Base-by-base conservation (phyloP, 306 rosid genomes). In the Luffa aegyptiaca region DNA sequence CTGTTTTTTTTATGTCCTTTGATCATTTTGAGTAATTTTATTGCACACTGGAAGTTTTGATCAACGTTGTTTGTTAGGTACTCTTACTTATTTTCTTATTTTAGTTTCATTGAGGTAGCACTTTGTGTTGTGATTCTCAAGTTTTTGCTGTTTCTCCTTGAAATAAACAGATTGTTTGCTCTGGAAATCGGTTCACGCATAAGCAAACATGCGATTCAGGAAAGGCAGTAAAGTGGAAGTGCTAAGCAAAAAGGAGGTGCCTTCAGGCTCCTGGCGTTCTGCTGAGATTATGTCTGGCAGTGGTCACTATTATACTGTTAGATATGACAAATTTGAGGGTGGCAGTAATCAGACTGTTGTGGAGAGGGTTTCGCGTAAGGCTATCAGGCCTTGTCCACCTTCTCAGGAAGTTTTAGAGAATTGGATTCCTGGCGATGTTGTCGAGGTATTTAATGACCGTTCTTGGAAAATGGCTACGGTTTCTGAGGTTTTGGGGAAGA, bases 401-500 rank as follows among this genome's bases (percentile, higher is more conserved):
- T 77, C 82, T 37, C 82, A 81, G 80, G 91, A 84, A 63, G 83
- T 86, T 33, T 77, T 75, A 4, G 86, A 81, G 48, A 83, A 83
- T 85, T 96, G 93, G 97, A 86, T 78, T 70, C 82, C 90, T 2
- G 97, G 99, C 79, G 98, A 89, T 80, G 83, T 96, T 55, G 88
- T 92, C 12, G 99, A 96, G 92, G 91, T 90, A 57, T 88, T 90
- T 61, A 88, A 86, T 76, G 87, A 88, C 64, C 86, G 84, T 52
- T 88, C 94, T 3, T 96, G 99, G 99, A 91, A 86, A 85, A 87
- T 96, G 93, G 97, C 98, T 57, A 87, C 90, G 41, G 84, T 96
- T 88, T 86, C 88, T 73, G 85, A 90, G 88, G 91, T 86, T 88
- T 84, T 90, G 84, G 88, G 91, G 58, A 80, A 80, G 68, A 84